phyloP scores from a whole-genome alignment of 2,329 filamentous ascomycete genomes.

The Penicillium italicum region DNA sequence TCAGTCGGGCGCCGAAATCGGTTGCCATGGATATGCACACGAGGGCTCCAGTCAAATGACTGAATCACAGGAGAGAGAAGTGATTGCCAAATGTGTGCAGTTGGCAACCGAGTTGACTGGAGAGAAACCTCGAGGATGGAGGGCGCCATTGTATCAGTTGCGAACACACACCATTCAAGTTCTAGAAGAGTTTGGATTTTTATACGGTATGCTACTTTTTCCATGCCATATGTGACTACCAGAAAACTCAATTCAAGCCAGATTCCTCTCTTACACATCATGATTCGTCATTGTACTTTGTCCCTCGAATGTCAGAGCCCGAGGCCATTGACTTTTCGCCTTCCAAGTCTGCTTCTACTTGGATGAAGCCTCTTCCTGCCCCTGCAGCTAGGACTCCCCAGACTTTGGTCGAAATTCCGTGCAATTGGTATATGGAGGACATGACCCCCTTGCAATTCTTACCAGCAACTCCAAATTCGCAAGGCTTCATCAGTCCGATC shows the following conservation, averaged over 20 bases:
- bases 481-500: conserved; percentile 56
- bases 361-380: conserved; percentile 43
- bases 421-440: conserved; percentile 48
- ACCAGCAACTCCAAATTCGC: conserved; percentile 48
- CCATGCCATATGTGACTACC: not conserved
- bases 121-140: conserved; percentile 57
- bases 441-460: conserved; percentile 48
- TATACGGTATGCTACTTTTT: conserved; percentile 34
- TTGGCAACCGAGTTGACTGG: conserved; percentile 68
- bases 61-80: conserved; percentile 67
- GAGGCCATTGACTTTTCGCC: conserved; percentile 43
- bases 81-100: conserved; percentile 69
- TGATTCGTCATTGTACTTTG: conserved; percentile 43
- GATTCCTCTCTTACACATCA: conserved; percentile 44
- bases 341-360: conserved; percentile 37
- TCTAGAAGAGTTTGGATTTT: conserved; percentile 41
- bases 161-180: conserved; percentile 41
- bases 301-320: conserved; percentile 35
- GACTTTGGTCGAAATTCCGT: conserved; percentile 43
- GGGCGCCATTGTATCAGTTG: conserved; percentile 39
- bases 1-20: conserved; percentile 53
- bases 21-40: conserved; percentile 60
- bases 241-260: conserved; percentile 6
- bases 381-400: conserved; percentile 18
- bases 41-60: conserved; percentile 70